Evolutionary conservation across 1,284 basidiomycete species (phyloP), one percentile per base, ranked within the genome.

Genomic region (Tylopilus sp.): DNA sequence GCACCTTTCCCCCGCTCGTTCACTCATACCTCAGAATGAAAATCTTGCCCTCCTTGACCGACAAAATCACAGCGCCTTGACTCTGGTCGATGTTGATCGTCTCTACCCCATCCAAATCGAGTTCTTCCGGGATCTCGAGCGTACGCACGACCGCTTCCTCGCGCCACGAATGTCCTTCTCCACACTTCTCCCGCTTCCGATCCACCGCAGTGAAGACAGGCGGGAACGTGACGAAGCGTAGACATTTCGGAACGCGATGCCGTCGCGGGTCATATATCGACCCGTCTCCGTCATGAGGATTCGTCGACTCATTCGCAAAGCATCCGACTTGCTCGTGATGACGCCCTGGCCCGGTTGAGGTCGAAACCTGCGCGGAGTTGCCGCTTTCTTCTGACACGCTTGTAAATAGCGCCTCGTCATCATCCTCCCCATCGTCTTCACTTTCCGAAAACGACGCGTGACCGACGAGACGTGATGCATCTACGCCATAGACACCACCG

Each of bases 31-130:
- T 80, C 59, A 87, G 60, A 60, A 86, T 83, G 67, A 82, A 86
- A 48, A 86, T 82, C 69, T 75, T 81, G 35, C 83, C 83, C n/a
- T 77, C 73, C 66, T 72, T 77, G 52, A 83, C 79, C 18, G 80
- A 82, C 50, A 87, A 65, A 50, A 86, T 84, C 44, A 87, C 75
- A n/a, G 82, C 80, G 1, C 84, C 85, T 60, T 87, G 85, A 38
- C 75, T 77, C 70, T 87, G 85, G 63, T 87, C 85, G 45, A 87
- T 81, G 61, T 85, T 86, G 57, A 87, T 82, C 57, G 83, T 86
- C 69, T 86, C 84, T 28, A 86, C 82, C 38, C 62, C 63, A 46
- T 80, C 75, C 54, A 87, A 62, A 58, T 85, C 77, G 49, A 87
- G 65, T 55, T 83, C 85, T 0, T 73, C 72, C 2, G 84, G 85